Conservation (phyloP, 345 rosid genomes). For the Eutrema yunnanense region DNA sequence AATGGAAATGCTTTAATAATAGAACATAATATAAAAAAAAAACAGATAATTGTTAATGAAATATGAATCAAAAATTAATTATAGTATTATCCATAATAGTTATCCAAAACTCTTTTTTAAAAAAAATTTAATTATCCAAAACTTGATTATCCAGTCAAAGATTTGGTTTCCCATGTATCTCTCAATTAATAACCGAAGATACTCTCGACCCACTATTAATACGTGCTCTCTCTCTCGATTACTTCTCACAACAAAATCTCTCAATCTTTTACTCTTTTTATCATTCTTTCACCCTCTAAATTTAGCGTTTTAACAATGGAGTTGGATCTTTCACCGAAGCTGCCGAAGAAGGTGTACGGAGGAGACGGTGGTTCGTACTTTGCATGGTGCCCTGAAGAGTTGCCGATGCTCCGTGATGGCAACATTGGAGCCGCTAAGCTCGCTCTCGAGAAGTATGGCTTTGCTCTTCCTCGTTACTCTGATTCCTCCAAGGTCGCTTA, state of each 20-base stretch:
- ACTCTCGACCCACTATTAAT: neutral
- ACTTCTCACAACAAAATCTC: neutral
- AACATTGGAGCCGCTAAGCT: slow-evolving; percentile 93
- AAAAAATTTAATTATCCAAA: neutral
- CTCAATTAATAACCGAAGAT: neutral
- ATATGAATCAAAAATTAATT: neutral
- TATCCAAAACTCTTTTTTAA: neutral
- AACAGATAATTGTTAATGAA: neutral
- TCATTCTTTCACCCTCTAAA: neutral
- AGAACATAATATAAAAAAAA: too few relatives aligned
- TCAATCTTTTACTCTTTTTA: neutral
- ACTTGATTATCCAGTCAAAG: neutral
- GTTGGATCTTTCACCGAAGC: slow-evolving; percentile 68
- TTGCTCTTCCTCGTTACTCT: slow-evolving; percentile 82
- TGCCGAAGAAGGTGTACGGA: slow-evolving; percentile 62
- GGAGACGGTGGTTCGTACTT: slow-evolving; percentile 73
- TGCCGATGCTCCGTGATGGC: slow-evolving; percentile 65
- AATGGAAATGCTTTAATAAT: too few relatives aligned
- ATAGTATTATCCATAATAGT: neutral
- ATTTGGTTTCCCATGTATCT: neutral
- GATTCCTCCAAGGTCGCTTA: slow-evolving; percentile 89
- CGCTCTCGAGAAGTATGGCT: slow-evolving; percentile 69
- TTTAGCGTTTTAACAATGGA: slow-evolving; percentile 40
- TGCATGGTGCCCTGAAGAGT: slow-evolving; percentile 74
- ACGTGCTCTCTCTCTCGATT: neutral